These are phyloP conservation scores for Thelephora ganbajun DNA, from an alignment of 768 basidiomycete species.

Conservation along the genomic window DNA sequence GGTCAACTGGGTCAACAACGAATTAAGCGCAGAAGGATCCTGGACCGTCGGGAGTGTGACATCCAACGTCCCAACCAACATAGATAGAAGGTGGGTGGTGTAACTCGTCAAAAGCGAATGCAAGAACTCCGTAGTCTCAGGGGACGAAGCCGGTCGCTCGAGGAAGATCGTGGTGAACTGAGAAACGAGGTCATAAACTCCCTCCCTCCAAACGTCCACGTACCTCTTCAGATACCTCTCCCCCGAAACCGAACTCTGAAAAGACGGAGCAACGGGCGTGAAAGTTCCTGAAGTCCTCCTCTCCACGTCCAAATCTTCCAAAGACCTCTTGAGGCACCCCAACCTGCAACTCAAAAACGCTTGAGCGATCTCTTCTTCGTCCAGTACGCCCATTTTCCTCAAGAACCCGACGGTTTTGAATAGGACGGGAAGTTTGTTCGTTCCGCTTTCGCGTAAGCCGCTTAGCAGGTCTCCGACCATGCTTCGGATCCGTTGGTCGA, in stretches of 20 bases:
- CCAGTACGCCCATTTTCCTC: conserved; percentile 64
- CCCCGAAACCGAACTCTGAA: conserved; percentile 55
- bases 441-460: conserved; percentile 51
- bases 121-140: conserved; percentile 16
- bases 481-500: conserved; percentile 39
- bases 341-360: conserved; percentile 71
- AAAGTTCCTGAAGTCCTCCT: conserved; percentile 22
- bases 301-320: conserved; percentile 35
- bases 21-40: conserved; percentile 50
- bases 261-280: conserved; percentile 30
- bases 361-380: conserved; percentile 65
- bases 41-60: conserved; percentile 48
- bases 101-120: conserved; percentile 51
- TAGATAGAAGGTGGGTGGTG: conserved; percentile 42
- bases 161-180: conserved; percentile 87
- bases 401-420: conserved; percentile 87
- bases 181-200: conserved; percentile 82
- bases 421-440: conserved; percentile 75
- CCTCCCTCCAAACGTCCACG: conserved; percentile 84
- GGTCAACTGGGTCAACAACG: conserved; percentile 83
- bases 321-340: conserved; percentile 40
- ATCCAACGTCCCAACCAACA: conserved; percentile 55
- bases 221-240: conserved; percentile 73
- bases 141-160: conserved; percentile 34
- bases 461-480: conserved; percentile 72